Percentiles rank a stretch among this genome's conserved stretches.
These are phyloP conservation scores for Barnettozyma populi DNA, from an alignment of 805 yeast genomes.

Conservation along the genomic window DNA sequence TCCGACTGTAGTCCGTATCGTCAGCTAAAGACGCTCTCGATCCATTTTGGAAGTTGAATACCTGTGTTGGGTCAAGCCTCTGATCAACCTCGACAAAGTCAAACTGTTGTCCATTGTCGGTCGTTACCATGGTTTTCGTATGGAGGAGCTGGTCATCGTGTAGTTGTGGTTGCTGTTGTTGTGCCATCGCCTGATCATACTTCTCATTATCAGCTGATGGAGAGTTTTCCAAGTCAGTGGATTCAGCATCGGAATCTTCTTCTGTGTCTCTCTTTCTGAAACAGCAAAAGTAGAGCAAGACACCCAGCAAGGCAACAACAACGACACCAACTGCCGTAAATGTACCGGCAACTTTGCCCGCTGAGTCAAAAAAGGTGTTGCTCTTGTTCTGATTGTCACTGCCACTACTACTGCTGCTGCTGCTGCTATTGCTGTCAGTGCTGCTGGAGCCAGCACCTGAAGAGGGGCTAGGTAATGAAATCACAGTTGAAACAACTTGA, in stretches of 20 bases:
- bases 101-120: conserved; percentile 17
- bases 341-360: conserved; percentile 77
- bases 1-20: conserved; percentile 51
- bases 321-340: conserved; percentile 72
- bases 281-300: conserved; percentile 40
- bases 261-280: conserved; percentile 22
- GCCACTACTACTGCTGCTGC: background rate
- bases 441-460: conserved; percentile 14
- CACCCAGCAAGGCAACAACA: conserved; percentile 38
- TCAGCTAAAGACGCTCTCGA: conserved; percentile 46
- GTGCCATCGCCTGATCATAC: background rate
- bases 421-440: conserved; percentile 7
- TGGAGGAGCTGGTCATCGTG: background rate
- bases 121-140: background rate
- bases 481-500: conserved; percentile 22
- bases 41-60: conserved; percentile 42
- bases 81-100: conserved; percentile 44
- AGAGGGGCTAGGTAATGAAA: conserved; percentile 20
- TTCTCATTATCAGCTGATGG: conserved; percentile 14
- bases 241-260: conserved; percentile 9
- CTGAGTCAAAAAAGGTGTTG: conserved; percentile 50
- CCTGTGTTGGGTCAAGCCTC: conserved; percentile 51
- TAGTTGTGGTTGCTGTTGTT: background rate
- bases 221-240: conserved; percentile 12
- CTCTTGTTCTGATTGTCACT: conserved; percentile 8